Evolutionary conservation across 1,284 basidiomycete genomes (phyloP).

Genomic region (Cutaneotrichosporon mucoides): DNA sequence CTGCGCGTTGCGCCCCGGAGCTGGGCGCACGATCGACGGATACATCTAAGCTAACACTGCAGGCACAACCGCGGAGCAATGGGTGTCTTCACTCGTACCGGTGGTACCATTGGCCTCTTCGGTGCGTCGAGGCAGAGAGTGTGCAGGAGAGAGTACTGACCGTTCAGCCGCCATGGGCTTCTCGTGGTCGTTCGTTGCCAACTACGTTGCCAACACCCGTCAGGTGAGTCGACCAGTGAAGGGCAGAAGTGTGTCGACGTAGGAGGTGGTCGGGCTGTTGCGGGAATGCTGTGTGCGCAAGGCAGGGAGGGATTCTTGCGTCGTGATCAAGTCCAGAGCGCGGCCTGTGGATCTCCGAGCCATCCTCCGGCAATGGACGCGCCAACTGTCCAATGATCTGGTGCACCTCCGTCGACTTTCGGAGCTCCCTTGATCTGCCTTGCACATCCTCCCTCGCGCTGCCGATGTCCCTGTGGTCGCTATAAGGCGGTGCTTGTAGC

Average conservation of each 20-base stretch:
- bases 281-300: no score
- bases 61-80: constrained; percentile 77
- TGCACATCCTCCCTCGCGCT: no score
- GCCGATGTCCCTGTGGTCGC: no score
- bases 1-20: neutral
- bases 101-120: constrained; percentile 76
- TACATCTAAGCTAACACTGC: constrained; percentile 11
- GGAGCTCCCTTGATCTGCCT: no score
- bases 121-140: constrained; percentile 54
- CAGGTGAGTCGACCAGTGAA: constrained; percentile 44
- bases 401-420: no score
- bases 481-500: no score
- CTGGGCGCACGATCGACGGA: neutral
- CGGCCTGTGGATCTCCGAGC: no score
- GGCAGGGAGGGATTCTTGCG: no score
- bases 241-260: neutral
- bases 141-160: neutral
- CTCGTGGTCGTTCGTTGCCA: constrained; percentile 77
- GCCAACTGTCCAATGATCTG: no score
- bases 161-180: constrained; percentile 80
- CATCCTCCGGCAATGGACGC: no score
- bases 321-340: no score
- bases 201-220: constrained; percentile 73
- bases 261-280: neutral
- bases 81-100: constrained; percentile 74